Conservation (phyloP, 441 rosid genomes). For the Eruca vesicaria region DNA sequence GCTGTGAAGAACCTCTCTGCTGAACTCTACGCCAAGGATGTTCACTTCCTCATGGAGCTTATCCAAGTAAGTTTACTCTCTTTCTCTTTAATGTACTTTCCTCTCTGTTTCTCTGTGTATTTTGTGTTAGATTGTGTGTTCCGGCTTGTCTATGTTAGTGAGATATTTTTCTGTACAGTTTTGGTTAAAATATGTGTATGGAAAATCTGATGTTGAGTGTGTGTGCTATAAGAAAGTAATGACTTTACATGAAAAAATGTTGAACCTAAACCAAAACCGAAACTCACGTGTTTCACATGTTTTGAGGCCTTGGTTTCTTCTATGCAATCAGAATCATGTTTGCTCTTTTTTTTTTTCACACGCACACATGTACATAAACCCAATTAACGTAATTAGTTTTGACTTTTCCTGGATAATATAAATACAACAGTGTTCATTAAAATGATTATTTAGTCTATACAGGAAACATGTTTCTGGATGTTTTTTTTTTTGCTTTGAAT, state of each 20-base stretch:
- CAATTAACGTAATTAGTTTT: neutral
- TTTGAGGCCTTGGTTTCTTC: neutral
- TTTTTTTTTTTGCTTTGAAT: neutral
- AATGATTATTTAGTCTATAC: neutral
- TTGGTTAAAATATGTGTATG: neutral
- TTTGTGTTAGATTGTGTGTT: neutral
- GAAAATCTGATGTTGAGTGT: neutral
- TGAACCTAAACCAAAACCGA: neutral
- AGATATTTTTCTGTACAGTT: neutral
- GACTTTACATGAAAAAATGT: neutral
- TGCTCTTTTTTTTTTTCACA: neutral
- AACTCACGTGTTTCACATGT: neutral
- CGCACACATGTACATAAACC: neutral
- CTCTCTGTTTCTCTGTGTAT: neutral
- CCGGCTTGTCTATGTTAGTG: neutral
- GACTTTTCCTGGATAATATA: neutral
- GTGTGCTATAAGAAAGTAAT: neutral
- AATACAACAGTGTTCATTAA: neutral
- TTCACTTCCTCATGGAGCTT: conserved; percentile 67
- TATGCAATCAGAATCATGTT: neutral
- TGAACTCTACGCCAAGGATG: conserved; percentile 72
- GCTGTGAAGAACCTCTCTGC: conserved; percentile 64
- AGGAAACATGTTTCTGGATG: neutral
- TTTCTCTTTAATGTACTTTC: neutral
- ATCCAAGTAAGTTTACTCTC: conserved; percentile 51